Evolutionary conservation across 2,329 filamentous ascomycete species (phyloP), one percentile per base, ranked within the genome.

Genomic region (Fusarium cyanostomum): DNA sequence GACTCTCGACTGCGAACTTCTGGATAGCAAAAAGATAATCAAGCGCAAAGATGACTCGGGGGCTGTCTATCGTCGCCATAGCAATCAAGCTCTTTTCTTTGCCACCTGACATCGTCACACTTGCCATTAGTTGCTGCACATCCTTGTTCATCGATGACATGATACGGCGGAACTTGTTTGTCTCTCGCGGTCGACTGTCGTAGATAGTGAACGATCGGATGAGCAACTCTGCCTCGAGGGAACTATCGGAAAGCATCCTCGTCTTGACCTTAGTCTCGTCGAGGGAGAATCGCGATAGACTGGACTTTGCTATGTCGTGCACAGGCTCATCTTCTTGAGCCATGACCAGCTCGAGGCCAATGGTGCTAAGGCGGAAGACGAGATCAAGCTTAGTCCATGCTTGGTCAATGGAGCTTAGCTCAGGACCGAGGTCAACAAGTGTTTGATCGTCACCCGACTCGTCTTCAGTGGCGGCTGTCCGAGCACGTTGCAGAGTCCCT

Each of bases 81-180:
- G 92, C 92, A 71, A 98, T 96, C 53, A 98, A 78, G 73, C 89
- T 92, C 58, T 88, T 87, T 35, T 97, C 90, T 30, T 88, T 81
- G 4, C 93, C 93, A 13, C 93, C 92, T 1, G 94, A 93, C 77
- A 99, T 96, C 0, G 94, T 96, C 5, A 99, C 81, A 73, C 91
- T 97, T 15, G 95, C 95, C 95, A 99, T 99, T 72, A 99, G 94
- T 70, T 99, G 96, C 75, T 98, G 94, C 41, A 95, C 93, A 53
- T 94, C 90, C 68, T 93, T 94, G 76, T 97, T 98, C 72, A 94
- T 93, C 52, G 96, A 89, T 2, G 94, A 94, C 95, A 99, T 98
- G 78, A 99, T 97, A 75, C 94, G 96, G 46, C 93, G 88, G 83
- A 96, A 99, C 73, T 96, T 97, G 80, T 97, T 99, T 6, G 90